phyloP scores from a whole-genome alignment of 495 filamentous ascomycete genomes.

The Aspergillus ostianus region DNA sequence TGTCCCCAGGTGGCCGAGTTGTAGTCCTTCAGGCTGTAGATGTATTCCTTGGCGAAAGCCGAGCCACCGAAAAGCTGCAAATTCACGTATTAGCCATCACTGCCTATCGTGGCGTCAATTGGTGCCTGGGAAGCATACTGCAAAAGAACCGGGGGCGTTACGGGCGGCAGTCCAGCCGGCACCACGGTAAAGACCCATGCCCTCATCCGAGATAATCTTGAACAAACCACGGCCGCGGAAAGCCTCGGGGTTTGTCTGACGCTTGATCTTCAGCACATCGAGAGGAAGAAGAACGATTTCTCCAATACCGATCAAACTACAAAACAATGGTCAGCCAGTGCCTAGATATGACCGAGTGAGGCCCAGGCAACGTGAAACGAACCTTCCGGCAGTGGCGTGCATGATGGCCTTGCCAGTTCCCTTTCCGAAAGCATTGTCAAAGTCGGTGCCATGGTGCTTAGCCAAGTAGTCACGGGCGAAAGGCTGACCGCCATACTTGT shows the following conservation, averaged over 20 bases:
- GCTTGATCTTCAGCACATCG: slow-evolving; percentile 98
- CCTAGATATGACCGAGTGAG: neutral
- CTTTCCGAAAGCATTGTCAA: slow-evolving; percentile 88
- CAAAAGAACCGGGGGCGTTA: slow-evolving; percentile 96
- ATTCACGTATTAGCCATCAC: slow-evolving; percentile 14
- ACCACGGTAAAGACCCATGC: slow-evolving; percentile 92
- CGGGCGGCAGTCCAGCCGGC: slow-evolving; percentile 97
- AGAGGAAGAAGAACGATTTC: slow-evolving; percentile 94
- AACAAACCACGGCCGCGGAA: slow-evolving; percentile 92
- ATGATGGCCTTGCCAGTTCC: slow-evolving; percentile 98
- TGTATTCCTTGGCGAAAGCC: slow-evolving; percentile 96
- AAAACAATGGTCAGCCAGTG: slow-evolving; percentile 10
- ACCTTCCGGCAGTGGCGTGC: slow-evolving; percentile 95
- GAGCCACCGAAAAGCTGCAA: slow-evolving; percentile 91
- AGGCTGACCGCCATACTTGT: slow-evolving; percentile 98
- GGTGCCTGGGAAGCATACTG: slow-evolving; percentile 56
- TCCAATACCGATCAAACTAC: slow-evolving; percentile 88
- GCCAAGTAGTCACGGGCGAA: slow-evolving; percentile 89
- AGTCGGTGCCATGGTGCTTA: slow-evolving; percentile 74
- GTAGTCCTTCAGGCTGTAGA: slow-evolving; percentile 85
- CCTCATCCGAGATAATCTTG: slow-evolving; percentile 88
- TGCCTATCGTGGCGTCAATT: neutral
- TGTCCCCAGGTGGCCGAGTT: slow-evolving; percentile 91
- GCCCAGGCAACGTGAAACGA: slow-evolving; percentile 11
- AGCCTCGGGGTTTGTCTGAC: slow-evolving; percentile 97